Evolutionary conservation across 31 red algal genomes (phyloP), one percentile per base, ranked within the genome.

Genomic region (Endocladia muricata): DNA sequence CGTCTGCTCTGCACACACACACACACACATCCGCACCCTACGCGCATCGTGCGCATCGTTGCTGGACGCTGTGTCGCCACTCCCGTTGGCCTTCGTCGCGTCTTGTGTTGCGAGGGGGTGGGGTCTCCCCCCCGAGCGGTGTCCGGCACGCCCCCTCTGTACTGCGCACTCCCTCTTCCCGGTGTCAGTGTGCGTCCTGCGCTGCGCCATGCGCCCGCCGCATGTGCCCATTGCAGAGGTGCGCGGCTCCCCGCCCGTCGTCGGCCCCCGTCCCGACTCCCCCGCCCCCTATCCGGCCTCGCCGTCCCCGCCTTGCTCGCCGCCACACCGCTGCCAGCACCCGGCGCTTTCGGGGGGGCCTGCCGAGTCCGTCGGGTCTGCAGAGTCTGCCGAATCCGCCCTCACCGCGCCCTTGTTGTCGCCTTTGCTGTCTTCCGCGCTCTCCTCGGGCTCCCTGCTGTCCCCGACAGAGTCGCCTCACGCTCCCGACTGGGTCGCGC

Each of bases 51-150:
- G 21, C 13, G 30, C 32, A 0, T 44, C 58, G 8, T 38, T 59
- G n/a, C 64, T 63, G 29, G 37, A 47, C 66, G 42, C 77, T 39
- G 77, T 35, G 64, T 38, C 61, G 32, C 44, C 56, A 23, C 48
- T 34, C 66, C 3, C 47, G 31, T n/a, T n/a, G n/a, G n/a, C n/a
- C n/a, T n/a, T n/a, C n/a, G n/a, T n/a, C n/a, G n/a, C n/a, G n/a
- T n/a, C n/a, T n/a, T n/a, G n/a, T n/a, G n/a, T n/a, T n/a, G n/a
- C n/a, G n/a, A n/a, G n/a, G n/a, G n/a, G n/a, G n/a, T n/a, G n/a
- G n/a, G 30, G 43, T 15, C 48, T 33, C 68, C 32, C 64, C 28
- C 31, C 11, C 68, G 26, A 33, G 0, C 3, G 37, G 28, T 34
- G 55, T 15, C 55, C 32, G 33, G 1, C 58, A 26, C 2, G 47